Percentiles rank a stretch among this genome's conserved stretches.
phyloP scores from a whole-genome alignment of 495 filamentous ascomycete species.

The Apodospora peruviana region DNA sequence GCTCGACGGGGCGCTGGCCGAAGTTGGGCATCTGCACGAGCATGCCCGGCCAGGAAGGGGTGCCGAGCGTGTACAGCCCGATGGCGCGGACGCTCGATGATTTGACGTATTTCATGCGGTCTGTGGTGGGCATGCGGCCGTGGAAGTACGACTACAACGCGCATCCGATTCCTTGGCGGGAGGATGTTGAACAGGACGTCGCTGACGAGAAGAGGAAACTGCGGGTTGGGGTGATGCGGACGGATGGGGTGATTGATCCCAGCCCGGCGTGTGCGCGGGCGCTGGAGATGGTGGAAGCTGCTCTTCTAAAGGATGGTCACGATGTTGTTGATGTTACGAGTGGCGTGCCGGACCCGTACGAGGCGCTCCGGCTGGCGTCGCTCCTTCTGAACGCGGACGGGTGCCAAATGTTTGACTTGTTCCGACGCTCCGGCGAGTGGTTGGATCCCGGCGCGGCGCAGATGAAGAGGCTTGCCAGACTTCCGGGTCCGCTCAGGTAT shows the following conservation, averaged over 20 bases:
- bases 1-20: conserved; percentile 94
- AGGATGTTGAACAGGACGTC: conserved; percentile 52
- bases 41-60: conserved; percentile 92
- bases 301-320: conserved; percentile 66
- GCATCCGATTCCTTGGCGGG: conserved; percentile 78
- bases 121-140: conserved; percentile 75
- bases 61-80: conserved; percentile 83
- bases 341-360: conserved; percentile 58
- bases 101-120: conserved; percentile 76
- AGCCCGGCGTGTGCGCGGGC: conserved; percentile 80
- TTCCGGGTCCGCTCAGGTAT: conserved; percentile 71
- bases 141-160: conserved; percentile 89
- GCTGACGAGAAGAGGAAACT: conserved; percentile 49
- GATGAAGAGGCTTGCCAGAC: conserved; percentile 64
- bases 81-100: conserved; percentile 89
- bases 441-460: conserved; percentile 74
- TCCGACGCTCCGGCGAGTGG: conserved; percentile 70
- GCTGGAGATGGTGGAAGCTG: conserved; percentile 60
- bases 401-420: conserved; percentile 72
- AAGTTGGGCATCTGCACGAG: conserved; percentile 79
- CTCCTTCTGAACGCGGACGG: conserved; percentile 84
- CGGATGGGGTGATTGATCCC: conserved; percentile 82
- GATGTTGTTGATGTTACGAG: conserved; percentile 66
- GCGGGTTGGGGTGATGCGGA: conserved; percentile 70
- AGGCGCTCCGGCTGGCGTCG: conserved; percentile 73